phyloP scores from a whole-genome alignment of 176 grass and related monocot species.

The Phragmites australis region DNA sequence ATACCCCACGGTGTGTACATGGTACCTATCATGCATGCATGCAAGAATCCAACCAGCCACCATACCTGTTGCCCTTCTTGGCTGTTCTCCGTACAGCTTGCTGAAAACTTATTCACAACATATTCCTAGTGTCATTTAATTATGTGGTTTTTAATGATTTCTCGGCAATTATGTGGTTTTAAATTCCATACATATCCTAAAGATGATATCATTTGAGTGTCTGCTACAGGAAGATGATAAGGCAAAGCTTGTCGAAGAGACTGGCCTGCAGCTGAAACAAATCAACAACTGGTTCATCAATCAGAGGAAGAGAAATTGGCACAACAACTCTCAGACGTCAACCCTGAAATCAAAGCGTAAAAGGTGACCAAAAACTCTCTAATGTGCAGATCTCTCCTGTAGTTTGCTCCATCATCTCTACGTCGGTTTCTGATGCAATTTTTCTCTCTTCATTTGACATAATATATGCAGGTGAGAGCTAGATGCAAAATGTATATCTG shows the following conservation, averaged over 20 bases:
- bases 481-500: conserved; percentile 23
- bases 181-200: conserved; percentile 16
- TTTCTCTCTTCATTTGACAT: not conserved
- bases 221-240: conserved; percentile 92
- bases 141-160: not conserved
- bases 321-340: conserved; percentile 88
- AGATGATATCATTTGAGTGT: conserved; percentile 15
- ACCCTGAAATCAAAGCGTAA: conserved; percentile 99
- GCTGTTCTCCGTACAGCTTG: conserved; percentile 37
- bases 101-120: conserved; percentile 29
- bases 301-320: conserved; percentile 99
- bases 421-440: not conserved
- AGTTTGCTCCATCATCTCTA: not conserved
- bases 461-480: conserved; percentile 36
- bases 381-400: not conserved
- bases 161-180: not conserved
- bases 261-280: conserved; percentile 95
- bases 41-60: conserved; percentile 47
- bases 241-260: conserved; percentile 97
- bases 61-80: conserved; percentile 6
- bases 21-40: conserved; percentile 46
- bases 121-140: not conserved
- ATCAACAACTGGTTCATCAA: conserved; percentile 99
- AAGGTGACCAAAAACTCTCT: conserved; percentile 47
- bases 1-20: conserved; percentile 89